phyloP scores from a whole-genome alignment of 306 rosid genomes.

The Calophaca sinica region DNA sequence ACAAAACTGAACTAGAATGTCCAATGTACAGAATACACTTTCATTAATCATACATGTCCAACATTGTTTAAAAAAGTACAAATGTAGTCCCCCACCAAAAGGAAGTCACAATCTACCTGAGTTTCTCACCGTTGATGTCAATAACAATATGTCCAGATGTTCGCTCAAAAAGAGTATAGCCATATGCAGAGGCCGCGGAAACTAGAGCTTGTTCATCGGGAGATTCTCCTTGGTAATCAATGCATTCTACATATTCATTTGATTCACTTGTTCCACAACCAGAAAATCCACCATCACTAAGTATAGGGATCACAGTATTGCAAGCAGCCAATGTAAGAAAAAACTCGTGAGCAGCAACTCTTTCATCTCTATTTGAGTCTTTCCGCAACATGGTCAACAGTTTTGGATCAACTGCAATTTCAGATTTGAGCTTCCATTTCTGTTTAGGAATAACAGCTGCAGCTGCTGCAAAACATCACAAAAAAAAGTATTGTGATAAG shows the following conservation, averaged over 20 bases:
- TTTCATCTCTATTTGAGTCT: conserved; percentile 61
- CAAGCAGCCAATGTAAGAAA: conserved; percentile 97
- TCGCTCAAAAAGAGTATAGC: conserved; percentile 94
- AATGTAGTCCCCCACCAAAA: conserved; percentile 39
- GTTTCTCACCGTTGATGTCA: conserved; percentile 90
- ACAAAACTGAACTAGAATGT: conserved; percentile 19
- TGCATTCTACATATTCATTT: conserved; percentile 50
- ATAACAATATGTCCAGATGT: conserved; percentile 95
- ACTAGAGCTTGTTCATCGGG: conserved; percentile 99
- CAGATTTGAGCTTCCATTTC: conserved; percentile 82
- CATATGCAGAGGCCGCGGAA: conserved; percentile 92
- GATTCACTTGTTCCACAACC: conserved; percentile 53
- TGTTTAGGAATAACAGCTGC: conserved; percentile 51
- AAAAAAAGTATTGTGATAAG: conserved; percentile 21
- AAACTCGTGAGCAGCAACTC: conserved; percentile 81
- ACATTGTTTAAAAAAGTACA: conserved; percentile 28
- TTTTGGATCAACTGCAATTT: conserved; percentile 69
- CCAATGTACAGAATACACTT: conserved; percentile 21
- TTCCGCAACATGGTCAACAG: conserved; percentile 64
- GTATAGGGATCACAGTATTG: conserved; percentile 90
- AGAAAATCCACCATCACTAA: conserved; percentile 51
- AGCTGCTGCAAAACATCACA: conserved; percentile 51
- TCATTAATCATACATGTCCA: conserved; percentile 17
- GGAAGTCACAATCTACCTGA: conserved; percentile 79
- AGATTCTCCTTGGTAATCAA: conserved; percentile 95